Conservation (phyloP, 495 filamentous ascomycete species). For the Aspergillus leporis region DNA sequence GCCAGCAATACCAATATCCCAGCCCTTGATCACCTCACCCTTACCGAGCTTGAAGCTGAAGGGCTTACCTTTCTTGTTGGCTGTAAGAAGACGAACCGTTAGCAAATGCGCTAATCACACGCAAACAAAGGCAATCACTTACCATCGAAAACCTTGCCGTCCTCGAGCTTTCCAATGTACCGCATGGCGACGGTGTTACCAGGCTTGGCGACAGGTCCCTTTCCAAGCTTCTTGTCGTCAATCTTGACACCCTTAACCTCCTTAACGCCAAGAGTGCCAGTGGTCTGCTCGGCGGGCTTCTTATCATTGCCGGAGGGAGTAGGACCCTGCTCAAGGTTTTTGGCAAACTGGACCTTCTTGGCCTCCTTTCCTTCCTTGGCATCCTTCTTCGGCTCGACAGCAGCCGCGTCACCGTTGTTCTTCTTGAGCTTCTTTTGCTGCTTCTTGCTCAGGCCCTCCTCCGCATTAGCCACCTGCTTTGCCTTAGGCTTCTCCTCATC, state of each 20-base stretch:
- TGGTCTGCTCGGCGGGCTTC: constrained; percentile 52
- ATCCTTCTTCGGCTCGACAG: constrained; percentile 56
- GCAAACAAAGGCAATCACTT: constrained; percentile 36
- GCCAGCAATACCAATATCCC: constrained; percentile 91
- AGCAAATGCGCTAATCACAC: background rate
- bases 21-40: constrained; percentile 97
- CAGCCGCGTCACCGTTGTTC: constrained; percentile 83
- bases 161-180: constrained; percentile 93
- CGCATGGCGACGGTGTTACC: constrained; percentile 87
- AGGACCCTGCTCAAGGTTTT: constrained; percentile 96
- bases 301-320: constrained; percentile 58
- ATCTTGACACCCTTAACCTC: constrained; percentile 83
- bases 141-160: constrained; percentile 93
- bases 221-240: constrained; percentile 91
- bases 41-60: constrained; percentile 92
- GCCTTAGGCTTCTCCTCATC: constrained; percentile 73
- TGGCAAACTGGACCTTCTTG: constrained; percentile 99
- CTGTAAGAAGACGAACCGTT: constrained; percentile 38
- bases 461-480: constrained; percentile 63
- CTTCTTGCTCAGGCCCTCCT: constrained; percentile 83
- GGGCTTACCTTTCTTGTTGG: constrained; percentile 96
- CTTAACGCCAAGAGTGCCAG: constrained; percentile 65
- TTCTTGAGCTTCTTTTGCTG: constrained; percentile 99
- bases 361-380: constrained; percentile 55
- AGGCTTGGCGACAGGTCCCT: constrained; percentile 76